Percentiles rank a stretch among this genome's conserved stretches.
Conservation (phyloP, 768 basidiomycete genomes). For the Naematelia encephala region DNA sequence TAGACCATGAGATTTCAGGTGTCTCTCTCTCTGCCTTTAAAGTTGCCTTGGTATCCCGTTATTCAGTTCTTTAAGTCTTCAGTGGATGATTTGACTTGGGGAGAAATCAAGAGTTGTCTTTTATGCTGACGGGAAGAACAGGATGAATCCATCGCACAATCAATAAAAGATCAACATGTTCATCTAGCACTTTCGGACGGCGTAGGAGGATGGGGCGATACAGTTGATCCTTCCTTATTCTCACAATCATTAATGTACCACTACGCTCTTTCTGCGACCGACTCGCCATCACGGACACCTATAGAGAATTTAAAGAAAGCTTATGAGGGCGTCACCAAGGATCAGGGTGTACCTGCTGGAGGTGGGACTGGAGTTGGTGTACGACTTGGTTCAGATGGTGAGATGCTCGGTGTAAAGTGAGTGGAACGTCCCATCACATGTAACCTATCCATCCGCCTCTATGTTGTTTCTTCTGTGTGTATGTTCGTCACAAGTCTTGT, state of each 20-base stretch:
- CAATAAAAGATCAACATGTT: background rate
- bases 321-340: conserved; percentile 37
- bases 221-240: conserved; percentile 83
- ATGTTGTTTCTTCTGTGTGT: too few relatives aligned
- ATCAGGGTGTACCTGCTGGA: conserved; percentile 43
- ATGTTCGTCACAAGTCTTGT: too few relatives aligned
- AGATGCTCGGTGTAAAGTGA: conserved; percentile 53
- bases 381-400: conserved; percentile 24
- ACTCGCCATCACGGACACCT: conserved; percentile 20
- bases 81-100: too few relatives aligned
- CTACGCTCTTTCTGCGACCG: conserved; percentile 29
- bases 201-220: conserved; percentile 84
- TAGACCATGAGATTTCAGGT: background rate
- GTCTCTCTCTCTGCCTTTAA: background rate
- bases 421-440: conserved; percentile 20
- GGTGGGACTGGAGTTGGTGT: conserved; percentile 30
- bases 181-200: conserved; percentile 82
- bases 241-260: conserved; percentile 88
- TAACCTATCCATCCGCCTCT: background rate
- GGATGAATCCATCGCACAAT: background rate
- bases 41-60: background rate
- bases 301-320: conserved; percentile 36
- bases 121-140: background rate
- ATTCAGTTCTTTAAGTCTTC: background rate
- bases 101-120: background rate